These are phyloP conservation scores for Penicillium rolfsii DNA, from an alignment of 2,329 filamentous ascomycete species.

Conservation along the genomic window DNA sequence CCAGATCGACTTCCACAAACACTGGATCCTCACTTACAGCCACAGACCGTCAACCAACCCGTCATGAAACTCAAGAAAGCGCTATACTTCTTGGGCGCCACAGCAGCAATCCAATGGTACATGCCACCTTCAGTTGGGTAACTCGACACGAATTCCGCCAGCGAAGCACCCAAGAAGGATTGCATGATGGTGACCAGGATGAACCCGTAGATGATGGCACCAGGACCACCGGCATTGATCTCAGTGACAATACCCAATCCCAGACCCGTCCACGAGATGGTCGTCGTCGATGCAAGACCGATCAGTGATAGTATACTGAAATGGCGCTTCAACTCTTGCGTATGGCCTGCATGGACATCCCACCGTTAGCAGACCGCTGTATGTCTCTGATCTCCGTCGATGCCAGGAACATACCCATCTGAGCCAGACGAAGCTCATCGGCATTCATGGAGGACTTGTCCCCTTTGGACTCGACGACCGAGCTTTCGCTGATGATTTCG, in stretches of 20 bases:
- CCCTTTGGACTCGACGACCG: constrained; percentile 3
- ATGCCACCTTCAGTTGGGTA: constrained; percentile 56
- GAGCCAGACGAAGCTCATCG: constrained; percentile 49
- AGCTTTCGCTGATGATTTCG: constrained; percentile 1
- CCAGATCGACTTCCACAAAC: too few species aligned
- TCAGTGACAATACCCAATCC: constrained; percentile 52
- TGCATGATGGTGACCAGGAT: constrained; percentile 54
- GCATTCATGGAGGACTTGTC: constrained; percentile 28
- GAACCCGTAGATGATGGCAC: constrained; percentile 31
- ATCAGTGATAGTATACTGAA: constrained; percentile 5
- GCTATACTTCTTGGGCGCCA: constrained; percentile 48
- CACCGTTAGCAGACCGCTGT: background rate
- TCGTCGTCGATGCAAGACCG: constrained; percentile 5
- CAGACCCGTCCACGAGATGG: constrained; percentile 51
- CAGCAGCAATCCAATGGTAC: constrained; percentile 57
- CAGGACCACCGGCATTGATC: constrained; percentile 54
- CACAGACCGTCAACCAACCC: constrained; percentile 50
- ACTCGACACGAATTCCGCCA: constrained; percentile 54
- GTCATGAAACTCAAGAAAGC: constrained; percentile 51
- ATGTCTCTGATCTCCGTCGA: background rate
- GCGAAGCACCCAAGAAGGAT: constrained; percentile 50
- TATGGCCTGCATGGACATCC: background rate
- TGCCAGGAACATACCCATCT: constrained; percentile 18
- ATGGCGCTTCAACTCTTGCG: constrained; percentile 9
- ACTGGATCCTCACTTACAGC: constrained; percentile 32